These are phyloP conservation scores for Ceratocystiopsis sp. DNA, from an alignment of 2,329 filamentous ascomycete genomes.

Conservation along the genomic window DNA sequence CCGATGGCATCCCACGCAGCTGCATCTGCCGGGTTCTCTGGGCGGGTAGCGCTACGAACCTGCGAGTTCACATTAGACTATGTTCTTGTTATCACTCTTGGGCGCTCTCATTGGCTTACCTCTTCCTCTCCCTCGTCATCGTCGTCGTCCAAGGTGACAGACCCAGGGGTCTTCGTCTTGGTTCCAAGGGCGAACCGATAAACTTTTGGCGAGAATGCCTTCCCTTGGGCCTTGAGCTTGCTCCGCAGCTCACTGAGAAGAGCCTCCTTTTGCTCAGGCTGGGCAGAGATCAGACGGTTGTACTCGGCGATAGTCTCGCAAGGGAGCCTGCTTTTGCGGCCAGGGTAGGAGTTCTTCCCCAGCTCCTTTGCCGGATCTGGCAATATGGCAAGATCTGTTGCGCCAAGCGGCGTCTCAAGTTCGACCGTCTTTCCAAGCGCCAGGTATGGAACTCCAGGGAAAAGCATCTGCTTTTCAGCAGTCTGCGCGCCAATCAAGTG, in stretches of 20 bases:
- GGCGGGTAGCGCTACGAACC: constrained; percentile 23
- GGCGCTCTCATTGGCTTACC: constrained; percentile 9
- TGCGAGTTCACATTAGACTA: too few relatives aligned
- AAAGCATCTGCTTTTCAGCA: constrained; percentile 1
- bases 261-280: constrained; percentile 7
- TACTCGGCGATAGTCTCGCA: constrained; percentile 10
- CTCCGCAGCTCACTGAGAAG: constrained; percentile 8
- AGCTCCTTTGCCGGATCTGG: constrained; percentile 10
- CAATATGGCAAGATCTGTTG: constrained; percentile 7
- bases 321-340: constrained; percentile 6
- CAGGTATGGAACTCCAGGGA: constrained; percentile 7
- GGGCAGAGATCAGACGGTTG: constrained; percentile 5
- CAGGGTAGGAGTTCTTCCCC: constrained; percentile 8
- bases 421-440: constrained; percentile 7
- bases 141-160: constrained; percentile 1
- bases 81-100: too few relatives aligned
- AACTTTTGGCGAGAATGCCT: constrained; percentile 8
- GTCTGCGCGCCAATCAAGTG: constrained; percentile 4
- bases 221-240: constrained; percentile 8
- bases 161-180: too few relatives aligned
- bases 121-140: constrained; percentile 7
- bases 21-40: constrained; percentile 26
- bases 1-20: constrained; percentile 37
- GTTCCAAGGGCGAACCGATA: constrained; percentile 7
- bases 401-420: constrained; percentile 7